phyloP scores from a whole-genome alignment of 306 rosid genomes.

The Cicer cuneatum region DNA sequence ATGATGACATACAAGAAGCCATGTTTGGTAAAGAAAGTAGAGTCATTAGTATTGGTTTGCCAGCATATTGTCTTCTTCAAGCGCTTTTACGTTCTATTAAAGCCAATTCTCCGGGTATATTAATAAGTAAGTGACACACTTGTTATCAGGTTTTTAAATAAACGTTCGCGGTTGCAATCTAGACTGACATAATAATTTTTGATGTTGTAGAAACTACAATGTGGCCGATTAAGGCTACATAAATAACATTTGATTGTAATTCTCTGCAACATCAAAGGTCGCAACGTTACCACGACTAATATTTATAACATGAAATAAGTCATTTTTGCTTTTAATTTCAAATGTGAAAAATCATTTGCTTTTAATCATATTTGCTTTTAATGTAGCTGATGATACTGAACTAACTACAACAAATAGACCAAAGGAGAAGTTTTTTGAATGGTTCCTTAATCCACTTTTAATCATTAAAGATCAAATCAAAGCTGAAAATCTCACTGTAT shows the following conservation, averaged over 20 bases:
- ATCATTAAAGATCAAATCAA: constrained; percentile 86
- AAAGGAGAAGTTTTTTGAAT: constrained; percentile 72
- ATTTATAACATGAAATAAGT: no score
- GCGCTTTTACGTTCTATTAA: constrained; percentile 76
- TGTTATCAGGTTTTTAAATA: no score
- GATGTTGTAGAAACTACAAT: no score
- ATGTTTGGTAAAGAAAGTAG: constrained; percentile 64
- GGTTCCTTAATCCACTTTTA: constrained; percentile 89
- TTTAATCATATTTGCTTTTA: constrained; percentile 36
- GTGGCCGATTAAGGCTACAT: no score
- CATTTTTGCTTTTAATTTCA: neutral
- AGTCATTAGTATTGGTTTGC: constrained; percentile 84
- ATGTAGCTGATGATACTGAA: constrained; percentile 77
- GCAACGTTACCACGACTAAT: no score
- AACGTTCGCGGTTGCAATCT: no score
- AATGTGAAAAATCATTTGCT: constrained; percentile 15
- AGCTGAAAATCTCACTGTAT: constrained; percentile 68
- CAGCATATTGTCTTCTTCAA: constrained; percentile 83
- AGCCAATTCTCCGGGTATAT: constrained; percentile 61
- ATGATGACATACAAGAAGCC: constrained; percentile 73
- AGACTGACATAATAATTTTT: no score
- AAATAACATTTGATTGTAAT: no score
- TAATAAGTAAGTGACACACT: constrained; percentile 62
- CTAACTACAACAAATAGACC: constrained; percentile 77
- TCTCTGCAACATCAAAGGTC: no score